Evolutionary conservation across 495 filamentous ascomycete species (phyloP).

Genomic region (Cercophora scortea): DNA sequence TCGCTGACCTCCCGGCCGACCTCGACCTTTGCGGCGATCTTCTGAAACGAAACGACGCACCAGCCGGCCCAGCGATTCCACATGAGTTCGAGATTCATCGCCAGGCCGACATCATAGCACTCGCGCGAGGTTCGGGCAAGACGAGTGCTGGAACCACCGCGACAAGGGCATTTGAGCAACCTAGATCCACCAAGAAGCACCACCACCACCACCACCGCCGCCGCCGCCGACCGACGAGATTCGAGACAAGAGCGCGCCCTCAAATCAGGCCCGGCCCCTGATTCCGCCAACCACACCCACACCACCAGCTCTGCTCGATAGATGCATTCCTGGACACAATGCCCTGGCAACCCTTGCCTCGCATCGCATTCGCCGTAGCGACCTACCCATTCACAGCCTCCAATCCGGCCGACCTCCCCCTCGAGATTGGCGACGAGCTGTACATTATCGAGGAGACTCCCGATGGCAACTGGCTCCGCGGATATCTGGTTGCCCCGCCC

Average conservation of each 20-base stretch:
- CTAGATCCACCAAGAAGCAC: too few relatives aligned
- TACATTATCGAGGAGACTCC: constrained; percentile 95
- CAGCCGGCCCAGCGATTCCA: too few relatives aligned
- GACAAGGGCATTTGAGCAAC: too few relatives aligned
- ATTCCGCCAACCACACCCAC: not conserved
- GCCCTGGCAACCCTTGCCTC: constrained; percentile 95
- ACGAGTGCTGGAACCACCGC: too few relatives aligned
- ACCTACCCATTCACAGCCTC: constrained; percentile 85
- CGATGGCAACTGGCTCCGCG: constrained; percentile 84
- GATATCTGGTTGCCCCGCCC: constrained; percentile 90
- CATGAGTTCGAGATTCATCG: too few relatives aligned
- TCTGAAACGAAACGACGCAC: too few relatives aligned
- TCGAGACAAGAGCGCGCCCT: not conserved
- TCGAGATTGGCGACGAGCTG: constrained; percentile 94
- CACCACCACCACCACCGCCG: too few relatives aligned
- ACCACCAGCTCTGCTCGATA: constrained; percentile 3
- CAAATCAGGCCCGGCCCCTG: not conserved
- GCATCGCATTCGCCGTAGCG: constrained; percentile 95
- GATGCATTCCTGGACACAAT: constrained; percentile 45
- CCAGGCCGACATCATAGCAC: too few relatives aligned
- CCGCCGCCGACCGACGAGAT: too few relatives aligned
- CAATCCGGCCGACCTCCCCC: constrained; percentile 82
- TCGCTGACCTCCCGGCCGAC: too few relatives aligned
- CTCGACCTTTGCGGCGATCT: too few relatives aligned
- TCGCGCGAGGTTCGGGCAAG: too few relatives aligned